Base-by-base conservation (phyloP, 1,139 yeast species). In the Insectozyma bohioensis region DNA sequence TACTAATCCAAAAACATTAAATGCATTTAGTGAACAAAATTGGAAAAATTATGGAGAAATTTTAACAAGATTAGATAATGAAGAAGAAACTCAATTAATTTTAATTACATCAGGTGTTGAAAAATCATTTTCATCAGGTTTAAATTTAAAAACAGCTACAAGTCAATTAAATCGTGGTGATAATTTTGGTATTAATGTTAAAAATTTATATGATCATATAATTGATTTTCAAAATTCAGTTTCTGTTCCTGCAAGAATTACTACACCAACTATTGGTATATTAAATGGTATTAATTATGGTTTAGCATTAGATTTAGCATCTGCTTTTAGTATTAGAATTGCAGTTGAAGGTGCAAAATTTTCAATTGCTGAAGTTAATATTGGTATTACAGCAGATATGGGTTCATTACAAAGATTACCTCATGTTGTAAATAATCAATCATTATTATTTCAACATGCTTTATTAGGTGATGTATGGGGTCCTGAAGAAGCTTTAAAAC, bases 351-450 rank as follows among this genome's bases (percentile, higher is more conserved):
- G 75, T 42, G 70, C 75, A 16, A 59, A 57, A 28, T 69, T 83
- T 44, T 72, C 85, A 22, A 75, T 85, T 36, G 73, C 83, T 39
- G 95, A 85, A 56, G 78, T 83, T 41, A 77, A 76, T 41, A 68
- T 85, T 36, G 95, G 94, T 4, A 71, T 85, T 55, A 74, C 86
- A 19, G 90, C 95, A 3, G 95, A 85, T 52, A 82, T 85, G 46
- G 95, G 95, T 8, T 70, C 85, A 1, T 63, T 84, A 41, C 92
- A 85, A 58, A 68, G 94, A 51, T 51, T 83, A 39, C 84, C 87
- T 5, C 52, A 55, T 16, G 36, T 80, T 2, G 72, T 73, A 16
- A 74, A 72, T 34, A 82, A 80, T 53, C 59, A 65, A 21, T 79
- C 87, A 8, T 67, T 76, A 63, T 58, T 82, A 43, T 71, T 72